Evolutionary conservation across 73 alveolate genomes (phyloP).

Genomic region (Uronychia binucleata): DNA sequence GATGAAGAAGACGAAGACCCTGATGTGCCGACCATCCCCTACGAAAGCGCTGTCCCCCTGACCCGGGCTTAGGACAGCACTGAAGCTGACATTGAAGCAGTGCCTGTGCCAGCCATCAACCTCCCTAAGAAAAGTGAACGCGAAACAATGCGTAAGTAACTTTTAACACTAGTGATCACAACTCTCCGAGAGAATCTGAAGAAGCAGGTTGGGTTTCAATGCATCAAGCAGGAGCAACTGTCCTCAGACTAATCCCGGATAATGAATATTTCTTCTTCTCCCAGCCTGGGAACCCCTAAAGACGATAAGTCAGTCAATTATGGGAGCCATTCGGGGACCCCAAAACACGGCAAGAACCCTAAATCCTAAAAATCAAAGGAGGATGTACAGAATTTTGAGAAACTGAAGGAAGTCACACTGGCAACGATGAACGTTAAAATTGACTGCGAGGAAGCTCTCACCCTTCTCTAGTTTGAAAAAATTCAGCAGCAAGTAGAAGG

Average conservation of each 20-base stretch:
- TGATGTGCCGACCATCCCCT: background rate
- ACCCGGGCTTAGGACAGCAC: no score
- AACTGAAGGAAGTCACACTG: background rate
- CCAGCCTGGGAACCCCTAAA: background rate
- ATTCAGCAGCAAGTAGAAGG: background rate
- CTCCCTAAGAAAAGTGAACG: background rate
- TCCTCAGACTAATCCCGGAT: background rate
- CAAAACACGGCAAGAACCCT: no score
- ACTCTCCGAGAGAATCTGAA: background rate
- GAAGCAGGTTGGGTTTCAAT: background rate
- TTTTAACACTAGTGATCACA: background rate
- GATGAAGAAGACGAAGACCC: background rate
- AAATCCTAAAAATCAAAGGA: background rate
- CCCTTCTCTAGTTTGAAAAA: background rate
- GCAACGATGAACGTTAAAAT: background rate
- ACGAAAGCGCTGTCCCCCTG: no score
- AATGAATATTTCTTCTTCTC: background rate
- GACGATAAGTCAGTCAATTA: background rate
- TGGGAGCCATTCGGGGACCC: background rate
- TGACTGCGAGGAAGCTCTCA: background rate
- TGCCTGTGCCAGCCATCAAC: background rate
- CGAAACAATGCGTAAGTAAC: background rate
- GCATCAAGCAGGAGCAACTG: background rate
- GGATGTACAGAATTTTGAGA: background rate
- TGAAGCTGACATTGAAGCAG: no score